Base-by-base conservation (phyloP, 441 rosid genomes). In the Populus hybrid region DNA sequence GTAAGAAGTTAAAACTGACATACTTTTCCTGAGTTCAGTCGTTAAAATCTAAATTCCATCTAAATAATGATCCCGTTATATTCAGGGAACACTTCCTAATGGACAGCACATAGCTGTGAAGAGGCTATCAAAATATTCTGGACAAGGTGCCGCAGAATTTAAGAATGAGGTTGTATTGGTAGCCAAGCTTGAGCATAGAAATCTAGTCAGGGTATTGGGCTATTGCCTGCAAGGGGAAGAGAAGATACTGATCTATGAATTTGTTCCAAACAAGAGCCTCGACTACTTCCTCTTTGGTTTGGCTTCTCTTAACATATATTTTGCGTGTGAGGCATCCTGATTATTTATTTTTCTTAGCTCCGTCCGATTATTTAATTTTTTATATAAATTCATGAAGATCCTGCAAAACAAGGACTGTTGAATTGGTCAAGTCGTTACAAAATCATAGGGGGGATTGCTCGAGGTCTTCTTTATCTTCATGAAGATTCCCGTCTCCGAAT, bases 61-160 rank as follows among this genome's bases (percentile, higher is more conserved):
- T 46, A 46, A 46, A 46, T 1, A 3, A 12, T 14, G 19, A 46
- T 46, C 0, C 6, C 16, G 57, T 73, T 34, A 0, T 34, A 9
- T 24, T 2, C 64, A 82, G 87, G 90, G 87, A 14, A 76, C 46
- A 70, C 85, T 84, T 78, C 74, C 69, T 36, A 71, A 75, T 57
- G 85, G 90, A 63, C 79, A 69, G 76, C 34, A 63, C 3, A 74
- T 87, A 10, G 90, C 90, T 3, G 86, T 87, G 40, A 87, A 87
- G 53, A 84, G 87, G 74, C 38, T 83, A 64, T 79, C 81, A 23
- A 61, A 70, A 42, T 21, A 21, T 65, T 84, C 85, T 36, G 61
- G 32, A 19, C 87, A 84, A 69, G 87, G 88, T 61, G 79, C 74
- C 18, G 28, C 8, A 35, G 84, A 87, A 69, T 85, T 87, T 36